phyloP scores from a whole-genome alignment of 345 rosid species.

The Excoecaria cochinchinensis region DNA sequence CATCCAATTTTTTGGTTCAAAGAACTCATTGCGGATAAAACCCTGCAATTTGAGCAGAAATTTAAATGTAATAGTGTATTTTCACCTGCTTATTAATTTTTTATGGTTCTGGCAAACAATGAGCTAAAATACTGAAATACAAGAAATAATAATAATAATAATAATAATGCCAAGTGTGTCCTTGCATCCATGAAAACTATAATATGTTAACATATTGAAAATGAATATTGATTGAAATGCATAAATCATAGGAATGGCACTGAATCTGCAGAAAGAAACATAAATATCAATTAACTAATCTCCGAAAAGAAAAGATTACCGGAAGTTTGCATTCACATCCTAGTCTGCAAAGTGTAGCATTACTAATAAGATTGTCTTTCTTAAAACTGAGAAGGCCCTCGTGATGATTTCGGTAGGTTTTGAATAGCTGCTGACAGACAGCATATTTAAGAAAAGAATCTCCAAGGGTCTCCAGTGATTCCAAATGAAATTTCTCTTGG shows the following conservation, averaged over 20 bases:
- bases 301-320: conserved; percentile 35
- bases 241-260: neutral
- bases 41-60: conserved; percentile 45
- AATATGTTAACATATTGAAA: neutral
- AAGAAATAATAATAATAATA: neutral
- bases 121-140: neutral
- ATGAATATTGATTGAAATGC: neutral
- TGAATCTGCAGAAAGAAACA: neutral
- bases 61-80: neutral
- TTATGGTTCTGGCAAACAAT: neutral
- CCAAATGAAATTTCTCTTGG: conserved; percentile 74
- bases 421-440: conserved; percentile 68
- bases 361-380: conserved; percentile 61
- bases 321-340: conserved; percentile 73
- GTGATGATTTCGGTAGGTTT: conserved; percentile 44
- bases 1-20: conserved; percentile 73
- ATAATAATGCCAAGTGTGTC: too few species aligned
- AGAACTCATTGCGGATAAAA: conserved; percentile 65
- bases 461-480: conserved; percentile 89
- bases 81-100: too few species aligned
- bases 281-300: neutral
- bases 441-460: conserved; percentile 93
- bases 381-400: conserved; percentile 78
- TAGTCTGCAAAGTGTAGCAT: conserved; percentile 63
- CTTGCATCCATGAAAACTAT: too few species aligned